These are phyloP conservation scores for Picea engelmannii DNA, from an alignment of 83 land plant genomes.

Conservation along the genomic window DNA sequence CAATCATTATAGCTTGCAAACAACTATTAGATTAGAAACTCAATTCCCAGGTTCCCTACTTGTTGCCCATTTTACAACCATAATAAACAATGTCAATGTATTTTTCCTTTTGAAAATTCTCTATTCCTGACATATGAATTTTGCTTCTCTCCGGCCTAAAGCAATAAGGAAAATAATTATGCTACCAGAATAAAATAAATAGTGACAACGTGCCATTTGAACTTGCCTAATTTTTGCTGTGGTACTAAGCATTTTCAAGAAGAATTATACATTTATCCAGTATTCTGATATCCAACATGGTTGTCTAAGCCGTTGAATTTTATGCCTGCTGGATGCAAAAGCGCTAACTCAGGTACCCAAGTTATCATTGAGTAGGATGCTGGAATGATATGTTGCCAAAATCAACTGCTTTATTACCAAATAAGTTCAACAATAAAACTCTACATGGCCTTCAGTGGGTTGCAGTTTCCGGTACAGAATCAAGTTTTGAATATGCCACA, in stretches of 20 bases:
- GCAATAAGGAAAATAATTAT: neutral
- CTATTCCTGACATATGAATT: neutral
- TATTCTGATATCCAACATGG: conserved; percentile 1
- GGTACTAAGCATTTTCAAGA: neutral
- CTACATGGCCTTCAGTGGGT: neutral
- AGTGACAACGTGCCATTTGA: neutral
- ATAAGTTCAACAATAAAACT: neutral
- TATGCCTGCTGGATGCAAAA: neutral
- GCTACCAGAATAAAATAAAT: neutral
- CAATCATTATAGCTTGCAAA: neutral
- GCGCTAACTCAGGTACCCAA: neutral
- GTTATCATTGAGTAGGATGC: neutral
- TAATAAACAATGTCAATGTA: too few species aligned
- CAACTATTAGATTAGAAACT: too few species aligned
- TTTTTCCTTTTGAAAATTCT: too few species aligned
- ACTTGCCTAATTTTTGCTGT: neutral
- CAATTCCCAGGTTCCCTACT: too few species aligned
- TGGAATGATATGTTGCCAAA: neutral
- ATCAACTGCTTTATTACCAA: neutral
- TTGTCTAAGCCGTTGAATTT: neutral
- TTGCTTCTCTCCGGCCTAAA: neutral
- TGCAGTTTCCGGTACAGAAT: neutral
- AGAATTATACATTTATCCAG: neutral
- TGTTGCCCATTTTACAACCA: too few species aligned
- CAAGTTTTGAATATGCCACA: neutral